Evolutionary conservation across 352 stramenopile genomes (phyloP).

Genomic region (Globisporangium perplexum): DNA sequence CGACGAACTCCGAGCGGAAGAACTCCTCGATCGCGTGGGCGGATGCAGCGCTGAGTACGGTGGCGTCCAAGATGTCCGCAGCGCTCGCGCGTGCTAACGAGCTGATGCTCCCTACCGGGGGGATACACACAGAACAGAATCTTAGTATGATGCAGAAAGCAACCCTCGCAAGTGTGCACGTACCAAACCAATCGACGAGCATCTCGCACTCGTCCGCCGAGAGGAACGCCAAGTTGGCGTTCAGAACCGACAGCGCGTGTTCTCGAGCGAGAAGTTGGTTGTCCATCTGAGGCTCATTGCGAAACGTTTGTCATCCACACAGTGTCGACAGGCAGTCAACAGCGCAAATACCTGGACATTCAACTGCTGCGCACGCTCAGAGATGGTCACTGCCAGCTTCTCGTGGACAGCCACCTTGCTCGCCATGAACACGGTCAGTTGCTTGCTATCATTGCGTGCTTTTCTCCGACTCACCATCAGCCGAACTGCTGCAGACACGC

Average conservation of each 20-base stretch:
- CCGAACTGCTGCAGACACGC: conserved; percentile 24
- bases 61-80: conserved; percentile 50
- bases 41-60: conserved; percentile 49
- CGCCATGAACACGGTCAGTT: background rate
- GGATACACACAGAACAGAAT: background rate
- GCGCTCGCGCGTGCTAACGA: conserved; percentile 40
- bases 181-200: conserved; percentile 72
- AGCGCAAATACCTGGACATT: conserved; percentile 24
- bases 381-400: conserved; percentile 43
- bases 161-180: conserved; percentile 3
- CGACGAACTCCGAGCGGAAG: conserved; percentile 58
- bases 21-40: conserved; percentile 67
- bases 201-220: conserved; percentile 64
- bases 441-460: background rate
- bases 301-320: background rate
- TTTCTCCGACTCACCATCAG: conserved; percentile 34
- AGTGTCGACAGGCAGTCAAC: background rate
- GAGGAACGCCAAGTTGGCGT: conserved; percentile 54
- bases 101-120: conserved; percentile 56
- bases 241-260: conserved; percentile 36
- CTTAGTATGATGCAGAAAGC: background rate
- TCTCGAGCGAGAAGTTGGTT: conserved; percentile 37
- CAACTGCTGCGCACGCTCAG: conserved; percentile 35
- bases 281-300: conserved; percentile 27
- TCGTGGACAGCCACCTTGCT: conserved; percentile 46